These are phyloP conservation scores for Colletotrichum sp. DNA, from an alignment of 2,329 filamentous ascomycete species.

Conservation along the genomic window DNA sequence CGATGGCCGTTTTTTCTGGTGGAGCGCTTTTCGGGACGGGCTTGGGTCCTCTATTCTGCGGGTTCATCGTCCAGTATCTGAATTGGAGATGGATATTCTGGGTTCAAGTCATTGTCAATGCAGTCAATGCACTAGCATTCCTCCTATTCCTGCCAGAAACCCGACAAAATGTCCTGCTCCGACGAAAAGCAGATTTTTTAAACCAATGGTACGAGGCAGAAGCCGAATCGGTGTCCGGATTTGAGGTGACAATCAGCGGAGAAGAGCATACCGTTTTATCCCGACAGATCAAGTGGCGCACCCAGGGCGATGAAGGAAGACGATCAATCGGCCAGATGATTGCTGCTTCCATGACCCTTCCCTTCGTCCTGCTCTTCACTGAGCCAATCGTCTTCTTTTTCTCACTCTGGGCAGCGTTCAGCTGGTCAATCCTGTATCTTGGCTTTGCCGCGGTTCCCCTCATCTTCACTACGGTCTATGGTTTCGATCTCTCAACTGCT, in stretches of 20 bases:
- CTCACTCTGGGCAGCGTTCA: slow-evolving; percentile 52
- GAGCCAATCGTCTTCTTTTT: slow-evolving; percentile 67
- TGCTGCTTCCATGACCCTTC: slow-evolving; percentile 73
- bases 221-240: slow-evolving; percentile 48
- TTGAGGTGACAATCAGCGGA: background rate
- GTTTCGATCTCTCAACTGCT: slow-evolving; percentile 50
- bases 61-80: background rate
- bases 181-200: slow-evolving; percentile 72
- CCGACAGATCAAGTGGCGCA: slow-evolving; percentile 75
- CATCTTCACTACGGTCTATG: slow-evolving; percentile 49
- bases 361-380: slow-evolving; percentile 72
- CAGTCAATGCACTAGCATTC: slow-evolving; percentile 62
- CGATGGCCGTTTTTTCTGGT: slow-evolving; percentile 87
- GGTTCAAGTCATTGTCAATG: slow-evolving; percentile 72
- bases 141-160: slow-evolving; percentile 80
- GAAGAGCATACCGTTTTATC: background rate
- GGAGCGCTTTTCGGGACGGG: slow-evolving; percentile 77
- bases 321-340: slow-evolving; percentile 73
- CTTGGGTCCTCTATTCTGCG: background rate
- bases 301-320: slow-evolving; percentile 77
- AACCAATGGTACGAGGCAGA: slow-evolving; percentile 81
- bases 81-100: slow-evolving; percentile 33
- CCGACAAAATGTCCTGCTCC: slow-evolving; percentile 78
- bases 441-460: slow-evolving; percentile 58
- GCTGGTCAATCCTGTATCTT: slow-evolving; percentile 56